Conservation (phyloP, 2,329 filamentous ascomycete species). For the Fusarium duplospermum region DNA sequence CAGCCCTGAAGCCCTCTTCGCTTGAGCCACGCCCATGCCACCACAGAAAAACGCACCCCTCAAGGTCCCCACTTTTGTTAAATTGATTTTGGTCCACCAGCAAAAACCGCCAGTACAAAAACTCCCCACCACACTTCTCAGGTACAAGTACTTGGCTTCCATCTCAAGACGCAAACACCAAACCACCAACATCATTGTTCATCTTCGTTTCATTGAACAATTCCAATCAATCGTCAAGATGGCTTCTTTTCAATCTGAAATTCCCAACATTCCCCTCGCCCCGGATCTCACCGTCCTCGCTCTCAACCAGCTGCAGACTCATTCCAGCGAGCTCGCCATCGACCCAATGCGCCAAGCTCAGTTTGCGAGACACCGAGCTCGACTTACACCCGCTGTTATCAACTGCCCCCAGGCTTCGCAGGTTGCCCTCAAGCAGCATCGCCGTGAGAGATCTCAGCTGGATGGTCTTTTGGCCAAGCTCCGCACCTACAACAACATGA, state of each 20-base stretch:
- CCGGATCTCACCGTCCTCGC: neutral
- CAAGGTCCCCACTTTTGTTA: neutral
- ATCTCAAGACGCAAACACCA: neutral
- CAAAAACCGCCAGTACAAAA: neutral
- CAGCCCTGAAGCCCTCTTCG: neutral
- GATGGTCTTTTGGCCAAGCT: neutral
- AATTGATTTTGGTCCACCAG: neutral
- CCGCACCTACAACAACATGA: neutral
- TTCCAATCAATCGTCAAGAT: neutral
- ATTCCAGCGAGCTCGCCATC: neutral
- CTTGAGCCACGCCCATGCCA: slow-evolving; percentile 2
- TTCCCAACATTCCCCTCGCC: neutral
- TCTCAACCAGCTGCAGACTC: neutral
- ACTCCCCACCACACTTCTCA: neutral
- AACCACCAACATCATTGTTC: neutral
- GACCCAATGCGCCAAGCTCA: neutral
- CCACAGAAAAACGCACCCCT: neutral
- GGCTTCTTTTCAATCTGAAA: neutral
- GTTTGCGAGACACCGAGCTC: neutral
- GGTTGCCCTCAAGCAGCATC: neutral
- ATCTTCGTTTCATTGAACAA: neutral
- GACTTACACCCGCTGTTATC: neutral
- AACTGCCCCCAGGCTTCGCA: neutral
- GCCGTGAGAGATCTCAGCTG: neutral
- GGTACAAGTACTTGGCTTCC: neutral